Evolutionary conservation across 805 yeast species (phyloP), one percentile per base, ranked within the genome.

Genomic region (Nakazawaea ernobii): DNA sequence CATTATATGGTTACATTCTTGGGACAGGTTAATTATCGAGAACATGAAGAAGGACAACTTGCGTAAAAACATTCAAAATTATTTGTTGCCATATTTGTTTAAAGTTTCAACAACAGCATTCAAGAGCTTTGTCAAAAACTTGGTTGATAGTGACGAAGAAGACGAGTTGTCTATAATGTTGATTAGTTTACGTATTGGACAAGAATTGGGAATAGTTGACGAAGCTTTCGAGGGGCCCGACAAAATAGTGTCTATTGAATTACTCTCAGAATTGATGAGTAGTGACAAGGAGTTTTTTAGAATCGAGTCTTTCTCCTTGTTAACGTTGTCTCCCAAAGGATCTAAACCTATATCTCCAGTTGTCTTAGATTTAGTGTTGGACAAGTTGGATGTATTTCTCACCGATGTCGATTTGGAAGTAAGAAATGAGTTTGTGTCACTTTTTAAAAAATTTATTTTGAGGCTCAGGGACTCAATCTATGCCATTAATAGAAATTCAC

Each of bases 381-480:
- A 67, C 0, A 64, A 73, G 29, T 56, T 83, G 4, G 76, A 75
- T 29, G 63, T 74, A 4, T 71, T 82, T 51, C 73, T 84, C 49
- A 69, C 75, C n/a, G 95, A 86, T 49, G 69, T 76, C 15, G 80
- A 83, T 48, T 71, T 87, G 13, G 91, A 85, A 51, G 70, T 77
- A 1, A 70, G 97, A 57, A 82, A 82, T 52, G 81, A 78, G 40
- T 79, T 86, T 44, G 69, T 71, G 27, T 80, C 92, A 2, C 57
- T 78, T 14, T 63, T 90, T 48, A 74, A 83, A 46, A 79, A 74
- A 48, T 82, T 90, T 52, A 58, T 88, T 10, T 61, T 73, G 28
- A 70, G 97, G 54, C 62, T 86, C 14, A 73, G 86, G 53, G 94
- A 84, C 45, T 85, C 91, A 0, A 64, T 84, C 1, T 80, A 84